Conservation (phyloP, 495 filamentous ascomycete genomes). For the Aspergillus cristatus region DNA sequence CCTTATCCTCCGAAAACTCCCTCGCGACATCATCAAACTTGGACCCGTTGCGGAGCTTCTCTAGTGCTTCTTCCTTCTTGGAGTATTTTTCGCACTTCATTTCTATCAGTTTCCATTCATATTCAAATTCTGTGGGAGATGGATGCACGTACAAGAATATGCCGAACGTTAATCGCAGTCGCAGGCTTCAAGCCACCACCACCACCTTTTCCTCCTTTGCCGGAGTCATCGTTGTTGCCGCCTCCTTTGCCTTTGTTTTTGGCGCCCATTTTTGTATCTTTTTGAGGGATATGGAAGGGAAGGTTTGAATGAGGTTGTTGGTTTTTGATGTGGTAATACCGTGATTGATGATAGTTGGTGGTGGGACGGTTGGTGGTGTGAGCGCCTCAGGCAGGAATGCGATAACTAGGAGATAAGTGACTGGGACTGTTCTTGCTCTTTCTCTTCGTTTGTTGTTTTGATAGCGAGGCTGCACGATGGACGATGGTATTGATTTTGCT, state of each 20-base stretch:
- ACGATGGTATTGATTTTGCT: too few species aligned
- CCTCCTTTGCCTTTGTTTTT: constrained; percentile 40
- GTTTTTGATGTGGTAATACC: constrained; percentile 2
- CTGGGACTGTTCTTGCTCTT: background rate
- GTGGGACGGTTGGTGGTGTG: background rate
- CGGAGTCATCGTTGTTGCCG: constrained; percentile 40
- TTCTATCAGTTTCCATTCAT: too few species aligned
- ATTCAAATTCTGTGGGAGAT: too few species aligned
- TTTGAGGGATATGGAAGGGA: background rate
- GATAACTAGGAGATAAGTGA: too few species aligned
- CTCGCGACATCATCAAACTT: constrained; percentile 87
- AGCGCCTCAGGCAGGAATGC: background rate
- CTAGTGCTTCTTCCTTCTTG: constrained; percentile 80
- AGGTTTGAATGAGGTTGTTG: constrained; percentile 1
- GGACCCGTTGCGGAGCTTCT: constrained; percentile 62
- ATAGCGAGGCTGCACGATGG: too few species aligned
- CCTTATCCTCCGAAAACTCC: constrained; percentile 85
- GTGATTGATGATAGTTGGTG: too few species aligned
- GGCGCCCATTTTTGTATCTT: constrained; percentile 33
- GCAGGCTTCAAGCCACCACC: constrained; percentile 57
- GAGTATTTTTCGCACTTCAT: constrained; percentile 83
- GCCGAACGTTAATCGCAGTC: constrained; percentile 73
- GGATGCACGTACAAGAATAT: constrained; percentile 60
- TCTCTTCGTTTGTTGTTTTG: background rate
- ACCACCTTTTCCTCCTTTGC: constrained; percentile 37